Base-by-base conservation (phyloP, 169 alveolate species). In the Eimeria falciformis region DNA sequence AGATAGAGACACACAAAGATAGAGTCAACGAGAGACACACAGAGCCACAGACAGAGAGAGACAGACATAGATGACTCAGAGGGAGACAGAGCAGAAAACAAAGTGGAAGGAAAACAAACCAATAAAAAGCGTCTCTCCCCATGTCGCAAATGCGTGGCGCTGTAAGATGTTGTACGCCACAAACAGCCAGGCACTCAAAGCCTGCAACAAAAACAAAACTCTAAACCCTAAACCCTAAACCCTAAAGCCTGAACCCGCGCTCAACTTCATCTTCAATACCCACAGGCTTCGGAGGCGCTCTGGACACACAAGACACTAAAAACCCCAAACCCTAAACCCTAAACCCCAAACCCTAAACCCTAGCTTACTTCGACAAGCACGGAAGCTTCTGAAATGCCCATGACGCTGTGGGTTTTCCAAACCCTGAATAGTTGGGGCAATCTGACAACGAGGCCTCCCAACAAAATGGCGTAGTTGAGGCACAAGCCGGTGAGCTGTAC, bases 401-500 rank as follows among this genome's bases (percentile, higher is more conserved):
- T 25, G 78, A 12, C n/a, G 45, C 21, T 11, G 3, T 17, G 37
- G 46, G 78, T 25, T 21, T 23, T 12, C 62, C 62, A 50, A 50
- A 50, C 62, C 18, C 18, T 50, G 23, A 50, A 50, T 21, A 50
- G 62, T 21, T 50, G 62, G 23, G 62, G 62, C 23, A 50, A 12
- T 50, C 62, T 50, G 62, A 50, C 62, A 50, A 50, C 62, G 62
- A 50, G 62, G 62, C 23, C 62, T 21, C 62, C 62, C 62, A 21
- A 12, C 11, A 50, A 21, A 50, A 50, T 50, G 62, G 18, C 23
- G 18, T 12, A 12, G 18, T 50, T 50, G 18, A 21, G 1, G 62
- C 96, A 94, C 85, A 98, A 97, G 5, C 98, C 98, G 89, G 96
- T 93, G 56, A 97, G 94, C 37, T 96, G 96, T 86, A 96, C 98